Conservation (phyloP, 1,284 basidiomycete species). For the Trichosporon asahii region DNA sequence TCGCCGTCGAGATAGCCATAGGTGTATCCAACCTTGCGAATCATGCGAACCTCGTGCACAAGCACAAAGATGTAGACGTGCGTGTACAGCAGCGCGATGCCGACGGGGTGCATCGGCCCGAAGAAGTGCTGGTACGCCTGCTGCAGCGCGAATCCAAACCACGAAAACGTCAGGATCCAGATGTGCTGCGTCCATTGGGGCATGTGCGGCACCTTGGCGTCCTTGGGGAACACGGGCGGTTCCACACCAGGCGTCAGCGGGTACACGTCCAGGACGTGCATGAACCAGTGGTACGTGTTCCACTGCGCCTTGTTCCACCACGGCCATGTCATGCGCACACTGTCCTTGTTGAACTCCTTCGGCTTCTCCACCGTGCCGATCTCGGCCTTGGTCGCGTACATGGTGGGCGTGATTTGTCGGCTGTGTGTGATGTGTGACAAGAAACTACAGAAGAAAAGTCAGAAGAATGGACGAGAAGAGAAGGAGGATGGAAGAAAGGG, state of each 20-base stretch:
- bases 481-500: background rate
- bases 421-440: background rate
- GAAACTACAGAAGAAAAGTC: background rate
- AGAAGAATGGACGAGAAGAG: background rate
- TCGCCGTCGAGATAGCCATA: conserved; percentile 10
- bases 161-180: conserved; percentile 9
- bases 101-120: background rate
- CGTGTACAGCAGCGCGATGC: conserved; percentile 10
- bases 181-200: conserved; percentile 10
- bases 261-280: conserved; percentile 11
- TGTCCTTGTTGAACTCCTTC: background rate
- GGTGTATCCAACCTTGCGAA: conserved; percentile 1
- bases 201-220: conserved; percentile 9
- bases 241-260: background rate
- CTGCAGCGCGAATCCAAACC: conserved; percentile 4
- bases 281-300: conserved; percentile 3
- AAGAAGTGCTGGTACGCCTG: background rate
- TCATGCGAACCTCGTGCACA: conserved; percentile 5
- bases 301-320: background rate
- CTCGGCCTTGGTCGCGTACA: background rate
- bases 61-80: conserved; percentile 5
- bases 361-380: background rate
- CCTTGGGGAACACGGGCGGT: conserved; percentile 4
- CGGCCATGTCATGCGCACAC: conserved; percentile 6
- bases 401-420: background rate